Evolutionary conservation across 2,329 filamentous ascomycete genomes (phyloP).

Genomic region (Phialophora tarda): DNA sequence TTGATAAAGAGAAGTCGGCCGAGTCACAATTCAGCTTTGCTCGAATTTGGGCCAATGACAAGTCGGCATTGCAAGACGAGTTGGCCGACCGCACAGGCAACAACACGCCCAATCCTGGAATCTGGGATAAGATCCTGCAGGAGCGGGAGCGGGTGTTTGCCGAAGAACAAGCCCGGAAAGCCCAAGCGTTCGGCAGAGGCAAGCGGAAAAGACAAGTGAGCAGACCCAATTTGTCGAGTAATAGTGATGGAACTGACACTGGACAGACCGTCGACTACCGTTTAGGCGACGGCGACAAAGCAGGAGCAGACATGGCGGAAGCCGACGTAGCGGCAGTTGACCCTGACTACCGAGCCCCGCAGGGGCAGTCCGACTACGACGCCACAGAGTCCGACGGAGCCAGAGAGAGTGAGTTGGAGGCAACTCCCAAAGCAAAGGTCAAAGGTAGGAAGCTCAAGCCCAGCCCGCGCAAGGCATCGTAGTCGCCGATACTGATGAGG

Average conservation of each 20-base stretch:
- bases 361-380: constrained; percentile 54
- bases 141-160: constrained; percentile 79
- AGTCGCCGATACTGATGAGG: constrained; percentile 26
- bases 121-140: constrained; percentile 90
- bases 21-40: constrained; percentile 89
- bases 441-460: constrained; percentile 31
- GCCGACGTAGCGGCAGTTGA: constrained; percentile 37
- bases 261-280: constrained; percentile 37
- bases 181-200: constrained; percentile 82
- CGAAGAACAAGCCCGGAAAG: constrained; percentile 70
- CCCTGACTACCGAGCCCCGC: constrained; percentile 49
- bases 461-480: constrained; percentile 8
- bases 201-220: constrained; percentile 70
- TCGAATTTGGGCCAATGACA: constrained; percentile 88
- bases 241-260: constrained; percentile 13
- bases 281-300: constrained; percentile 24
- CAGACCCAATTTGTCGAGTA: neutral
- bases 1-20: constrained; percentile 67
- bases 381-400: constrained; percentile 40
- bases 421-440: constrained; percentile 23
- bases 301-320: neutral
- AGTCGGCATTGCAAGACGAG: constrained; percentile 68
- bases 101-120: constrained; percentile 60
- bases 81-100: constrained; percentile 59
- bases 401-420: constrained; percentile 39